phyloP scores from a whole-genome alignment of 2,329 filamentous ascomycete species.

The Madurella mycetomatis region DNA sequence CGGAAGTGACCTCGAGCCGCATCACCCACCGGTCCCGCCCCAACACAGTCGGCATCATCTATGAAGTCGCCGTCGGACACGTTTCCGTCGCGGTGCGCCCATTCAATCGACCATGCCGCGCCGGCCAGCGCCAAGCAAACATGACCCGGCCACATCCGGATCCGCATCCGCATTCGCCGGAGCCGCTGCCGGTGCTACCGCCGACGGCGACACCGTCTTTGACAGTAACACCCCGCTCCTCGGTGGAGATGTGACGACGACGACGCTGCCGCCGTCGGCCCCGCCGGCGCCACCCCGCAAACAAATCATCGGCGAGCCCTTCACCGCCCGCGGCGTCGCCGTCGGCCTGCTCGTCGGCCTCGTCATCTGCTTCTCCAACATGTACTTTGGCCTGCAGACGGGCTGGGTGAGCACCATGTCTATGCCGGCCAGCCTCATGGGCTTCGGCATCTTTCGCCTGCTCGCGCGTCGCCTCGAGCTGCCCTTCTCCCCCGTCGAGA shows the following conservation, averaged over 20 bases:
- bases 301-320: conserved; percentile 55
- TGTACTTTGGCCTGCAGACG: conserved; percentile 89
- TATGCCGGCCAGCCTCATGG: conserved; percentile 91
- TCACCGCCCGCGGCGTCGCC: conserved; percentile 75
- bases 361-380: conserved; percentile 93
- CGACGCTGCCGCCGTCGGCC: no score
- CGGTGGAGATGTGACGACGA: background rate
- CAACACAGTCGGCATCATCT: background rate
- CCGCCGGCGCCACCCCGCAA: background rate
- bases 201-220: background rate
- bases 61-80: background rate
- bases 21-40: background rate
- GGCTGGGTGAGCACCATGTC: conserved; percentile 72
- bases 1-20: no score
- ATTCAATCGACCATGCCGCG: background rate
- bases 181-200: background rate
- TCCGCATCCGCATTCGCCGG: no score
- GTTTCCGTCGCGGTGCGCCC: background rate
- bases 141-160: background rate
- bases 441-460: conserved; percentile 87
- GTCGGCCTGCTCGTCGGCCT: conserved; percentile 82
- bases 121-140: background rate
- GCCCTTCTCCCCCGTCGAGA: conserved; percentile 91
- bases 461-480: conserved; percentile 66
- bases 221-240: background rate